phyloP scores from a whole-genome alignment of 1,139 yeast genomes.

The Geotrichum bryndzae region DNA sequence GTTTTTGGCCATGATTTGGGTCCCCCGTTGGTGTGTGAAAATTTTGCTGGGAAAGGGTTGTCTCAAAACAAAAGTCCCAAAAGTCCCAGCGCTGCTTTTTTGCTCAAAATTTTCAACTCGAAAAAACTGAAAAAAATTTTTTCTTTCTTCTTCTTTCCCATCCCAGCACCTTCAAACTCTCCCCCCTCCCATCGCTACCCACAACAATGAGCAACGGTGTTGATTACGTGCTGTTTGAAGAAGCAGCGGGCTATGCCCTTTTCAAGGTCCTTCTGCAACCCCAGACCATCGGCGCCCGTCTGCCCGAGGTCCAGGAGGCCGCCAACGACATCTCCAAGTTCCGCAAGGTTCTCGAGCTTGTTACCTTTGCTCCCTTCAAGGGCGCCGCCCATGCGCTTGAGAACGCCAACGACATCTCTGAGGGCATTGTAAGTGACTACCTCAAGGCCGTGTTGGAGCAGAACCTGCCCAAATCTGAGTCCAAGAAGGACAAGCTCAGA shows the following conservation, averaged over 20 bases:
- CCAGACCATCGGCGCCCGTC: slow-evolving; percentile 86
- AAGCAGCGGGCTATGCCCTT: slow-evolving; percentile 97
- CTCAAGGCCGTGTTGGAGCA: slow-evolving; percentile 83
- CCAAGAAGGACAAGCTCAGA: slow-evolving; percentile 52
- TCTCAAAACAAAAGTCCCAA: background rate
- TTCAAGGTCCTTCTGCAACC: slow-evolving; percentile 92
- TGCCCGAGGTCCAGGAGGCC: slow-evolving; percentile 92
- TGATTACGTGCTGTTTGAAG: slow-evolving; percentile 93
- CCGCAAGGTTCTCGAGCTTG: slow-evolving; percentile 88
- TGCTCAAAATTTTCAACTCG: background rate
- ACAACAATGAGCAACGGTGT: slow-evolving; percentile 34
- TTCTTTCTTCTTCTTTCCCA: background rate
- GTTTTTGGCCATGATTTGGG: background rate
- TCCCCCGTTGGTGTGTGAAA: background rate
- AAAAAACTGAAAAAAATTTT: slow-evolving; percentile 2
- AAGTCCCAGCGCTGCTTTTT: background rate
- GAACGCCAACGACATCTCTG: slow-evolving; percentile 95
- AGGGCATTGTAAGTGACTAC: slow-evolving; percentile 91
- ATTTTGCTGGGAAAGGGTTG: background rate
- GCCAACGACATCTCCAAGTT: slow-evolving; percentile 80
- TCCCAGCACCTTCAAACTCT: background rate
- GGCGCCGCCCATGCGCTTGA: slow-evolving; percentile 99
- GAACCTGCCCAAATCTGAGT: slow-evolving; percentile 81
- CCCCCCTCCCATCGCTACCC: background rate
- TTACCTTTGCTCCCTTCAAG: slow-evolving; percentile 95